Percentiles rank a stretch among this genome's conserved stretches.
These are phyloP conservation scores for Solanum chmielewskii DNA, from an alignment of 257 asterid species.

Conservation along the genomic window DNA sequence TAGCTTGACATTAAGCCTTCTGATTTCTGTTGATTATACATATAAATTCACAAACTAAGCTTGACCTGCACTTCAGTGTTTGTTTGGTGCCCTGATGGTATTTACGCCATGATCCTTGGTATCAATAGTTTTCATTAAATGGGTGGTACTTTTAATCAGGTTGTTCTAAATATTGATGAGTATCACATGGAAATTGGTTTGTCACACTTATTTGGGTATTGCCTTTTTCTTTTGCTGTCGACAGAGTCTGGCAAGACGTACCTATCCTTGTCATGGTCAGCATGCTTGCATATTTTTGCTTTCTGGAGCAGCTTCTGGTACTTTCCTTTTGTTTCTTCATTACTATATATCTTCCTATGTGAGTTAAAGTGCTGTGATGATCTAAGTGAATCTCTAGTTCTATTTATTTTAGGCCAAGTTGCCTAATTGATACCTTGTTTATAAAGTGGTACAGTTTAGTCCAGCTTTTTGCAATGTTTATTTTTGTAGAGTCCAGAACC, in stretches of 20 bases:
- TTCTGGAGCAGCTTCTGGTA: slow-evolving; percentile 99
- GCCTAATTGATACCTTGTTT: neutral
- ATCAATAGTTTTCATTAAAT: neutral
- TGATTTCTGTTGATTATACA: neutral
- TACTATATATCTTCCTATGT: neutral
- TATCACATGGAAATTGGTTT: neutral
- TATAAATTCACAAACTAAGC: neutral
- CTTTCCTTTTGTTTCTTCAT: slow-evolving; percentile 4
- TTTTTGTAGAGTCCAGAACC: neutral
- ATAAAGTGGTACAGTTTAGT: neutral
- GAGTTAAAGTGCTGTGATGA: neutral
- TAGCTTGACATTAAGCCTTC: neutral
- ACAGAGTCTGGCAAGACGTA: slow-evolving; percentile 92
- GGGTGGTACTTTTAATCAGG: neutral
- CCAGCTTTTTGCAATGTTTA: neutral
- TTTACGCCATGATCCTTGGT: neutral
- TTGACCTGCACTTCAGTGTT: neutral
- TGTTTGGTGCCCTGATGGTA: neutral
- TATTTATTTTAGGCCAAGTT: neutral
- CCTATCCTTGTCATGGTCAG: slow-evolving; percentile 98
- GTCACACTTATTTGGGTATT: neutral
- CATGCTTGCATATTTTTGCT: slow-evolving; percentile 95
- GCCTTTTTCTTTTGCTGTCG: neutral
- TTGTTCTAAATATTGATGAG: neutral
- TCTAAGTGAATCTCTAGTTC: neutral